A percentile compares a stretch with the other conserved stretches of the same genome.
These are phyloP conservation scores for Ceratocystis eucalypticola DNA, from an alignment of 2,329 filamentous ascomycete species.

Conservation along the genomic window DNA sequence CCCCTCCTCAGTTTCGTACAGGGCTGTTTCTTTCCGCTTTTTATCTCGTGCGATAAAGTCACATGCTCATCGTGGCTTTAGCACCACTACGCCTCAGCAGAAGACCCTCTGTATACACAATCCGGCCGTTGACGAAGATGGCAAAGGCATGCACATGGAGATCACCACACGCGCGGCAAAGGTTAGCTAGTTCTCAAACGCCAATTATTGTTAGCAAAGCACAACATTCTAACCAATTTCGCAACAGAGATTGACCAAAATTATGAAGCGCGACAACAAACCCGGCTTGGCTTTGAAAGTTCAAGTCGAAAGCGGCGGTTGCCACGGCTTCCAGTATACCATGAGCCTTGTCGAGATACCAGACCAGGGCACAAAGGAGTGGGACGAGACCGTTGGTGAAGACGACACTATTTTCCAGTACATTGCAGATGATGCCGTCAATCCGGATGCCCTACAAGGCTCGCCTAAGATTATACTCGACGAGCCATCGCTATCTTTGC, in stretches of 20 bases:
- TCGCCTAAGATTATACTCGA: slow-evolving; percentile 78
- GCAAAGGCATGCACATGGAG: slow-evolving; percentile 67
- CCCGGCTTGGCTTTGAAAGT: slow-evolving; percentile 78
- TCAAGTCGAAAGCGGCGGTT: slow-evolving; percentile 83
- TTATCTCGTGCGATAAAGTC: background rate
- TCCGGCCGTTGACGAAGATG: slow-evolving; percentile 66
- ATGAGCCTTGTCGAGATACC: slow-evolving; percentile 68
- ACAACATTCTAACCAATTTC: background rate
- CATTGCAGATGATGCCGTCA: slow-evolving; percentile 34
- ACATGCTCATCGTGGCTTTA: slow-evolving; percentile 26
- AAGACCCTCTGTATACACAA: slow-evolving; percentile 48
- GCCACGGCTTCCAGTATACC: slow-evolving; percentile 94
- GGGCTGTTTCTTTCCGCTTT: background rate
- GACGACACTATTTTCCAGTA: slow-evolving; percentile 85
- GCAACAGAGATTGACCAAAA: slow-evolving; percentile 55
- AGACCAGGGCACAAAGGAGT: slow-evolving; percentile 25
- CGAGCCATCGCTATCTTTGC: slow-evolving; percentile 67
- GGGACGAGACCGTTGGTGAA: slow-evolving; percentile 36
- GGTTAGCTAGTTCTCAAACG: slow-evolving; percentile 42
- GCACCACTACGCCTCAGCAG: slow-evolving; percentile 26
- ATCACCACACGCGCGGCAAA: slow-evolving; percentile 74
- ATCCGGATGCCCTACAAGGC: slow-evolving; percentile 24
- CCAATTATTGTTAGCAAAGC: slow-evolving; percentile 19
- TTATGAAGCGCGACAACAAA: slow-evolving; percentile 59
- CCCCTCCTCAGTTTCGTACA: background rate